Evolutionary conservation across 352 stramenopile genomes (phyloP).

Genomic region (Pythium dissotocum): DNA sequence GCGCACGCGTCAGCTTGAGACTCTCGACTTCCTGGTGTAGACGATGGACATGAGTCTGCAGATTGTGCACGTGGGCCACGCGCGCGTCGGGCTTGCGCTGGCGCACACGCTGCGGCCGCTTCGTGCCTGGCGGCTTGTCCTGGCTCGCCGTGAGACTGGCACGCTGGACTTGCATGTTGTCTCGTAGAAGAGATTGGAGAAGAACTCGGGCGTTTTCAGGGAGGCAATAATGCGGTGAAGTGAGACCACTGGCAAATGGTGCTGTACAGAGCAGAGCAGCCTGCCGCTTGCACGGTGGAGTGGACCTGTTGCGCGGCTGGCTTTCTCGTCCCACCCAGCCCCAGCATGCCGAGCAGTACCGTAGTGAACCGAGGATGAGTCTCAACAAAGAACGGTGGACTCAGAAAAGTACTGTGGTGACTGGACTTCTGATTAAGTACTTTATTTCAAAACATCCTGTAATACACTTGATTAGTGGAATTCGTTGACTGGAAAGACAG

Average conservation of each 20-base stretch:
- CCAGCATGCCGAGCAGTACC: background rate
- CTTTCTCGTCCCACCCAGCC: background rate
- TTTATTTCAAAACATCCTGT: background rate
- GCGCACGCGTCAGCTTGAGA: slow-evolving; percentile 21
- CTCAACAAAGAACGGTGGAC: background rate
- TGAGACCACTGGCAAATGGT: too few species aligned
- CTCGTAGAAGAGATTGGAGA: too few species aligned
- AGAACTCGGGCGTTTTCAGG: too few species aligned
- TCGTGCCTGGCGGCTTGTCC: slow-evolving; percentile 11
- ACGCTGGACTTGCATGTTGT: background rate
- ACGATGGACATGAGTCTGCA: slow-evolving; percentile 19
- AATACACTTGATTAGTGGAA: too few species aligned
- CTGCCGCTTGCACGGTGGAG: background rate
- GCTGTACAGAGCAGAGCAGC: background rate
- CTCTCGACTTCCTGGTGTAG: slow-evolving; percentile 25
- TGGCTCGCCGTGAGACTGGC: background rate
- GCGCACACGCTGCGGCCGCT: slow-evolving; percentile 12
- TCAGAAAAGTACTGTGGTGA: slow-evolving; percentile 1
- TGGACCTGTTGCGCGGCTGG: background rate
- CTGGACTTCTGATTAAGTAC: background rate
- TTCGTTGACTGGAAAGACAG: too few species aligned
- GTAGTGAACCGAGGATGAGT: slow-evolving; percentile 9
- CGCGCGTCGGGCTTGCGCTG: slow-evolving; percentile 22
- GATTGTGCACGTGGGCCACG: slow-evolving; percentile 15
- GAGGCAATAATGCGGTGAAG: too few species aligned